Conservation (phyloP, 2,329 filamentous ascomycete species). For the Didymella keratinophila region DNA sequence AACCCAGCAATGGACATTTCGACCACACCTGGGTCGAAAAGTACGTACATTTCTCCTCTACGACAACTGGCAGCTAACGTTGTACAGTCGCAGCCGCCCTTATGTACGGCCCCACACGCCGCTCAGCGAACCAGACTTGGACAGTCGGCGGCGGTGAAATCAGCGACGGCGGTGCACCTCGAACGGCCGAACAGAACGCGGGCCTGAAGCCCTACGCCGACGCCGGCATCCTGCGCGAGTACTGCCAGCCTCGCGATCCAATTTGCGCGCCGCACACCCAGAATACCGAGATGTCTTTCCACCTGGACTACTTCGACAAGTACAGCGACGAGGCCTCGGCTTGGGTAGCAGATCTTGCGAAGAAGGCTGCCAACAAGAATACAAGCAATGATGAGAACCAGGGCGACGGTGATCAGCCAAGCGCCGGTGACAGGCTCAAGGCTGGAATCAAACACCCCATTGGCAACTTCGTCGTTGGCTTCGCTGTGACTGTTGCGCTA, state of each 20-base stretch:
- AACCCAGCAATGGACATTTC: slow-evolving; percentile 33
- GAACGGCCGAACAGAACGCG: slow-evolving; percentile 30
- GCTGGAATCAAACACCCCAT: slow-evolving; percentile 35
- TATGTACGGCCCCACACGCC: slow-evolving; percentile 35
- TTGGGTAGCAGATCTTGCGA: slow-evolving; percentile 34
- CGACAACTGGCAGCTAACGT: slow-evolving; percentile 15
- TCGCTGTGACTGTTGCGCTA: slow-evolving; percentile 26
- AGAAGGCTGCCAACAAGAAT: slow-evolving; percentile 25
- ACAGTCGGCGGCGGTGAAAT: slow-evolving; percentile 34
- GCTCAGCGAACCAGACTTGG: slow-evolving; percentile 35
- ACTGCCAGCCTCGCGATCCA: slow-evolving; percentile 68
- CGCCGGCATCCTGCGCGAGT: slow-evolving; percentile 64
- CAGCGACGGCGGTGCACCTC: slow-evolving; percentile 32
- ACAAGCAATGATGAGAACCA: slow-evolving; percentile 19
- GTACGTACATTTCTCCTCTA: slow-evolving; percentile 7
- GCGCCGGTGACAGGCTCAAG: slow-evolving; percentile 29
- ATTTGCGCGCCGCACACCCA: slow-evolving; percentile 64
- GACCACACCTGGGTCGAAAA: slow-evolving; percentile 33
- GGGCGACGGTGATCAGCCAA: slow-evolving; percentile 20
- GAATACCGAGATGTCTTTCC: slow-evolving; percentile 61
- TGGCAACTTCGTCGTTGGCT: slow-evolving; percentile 33
- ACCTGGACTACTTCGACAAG: slow-evolving; percentile 64
- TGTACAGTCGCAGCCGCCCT: slow-evolving; percentile 34
- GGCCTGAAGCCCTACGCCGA: slow-evolving; percentile 36
- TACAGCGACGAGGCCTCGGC: slow-evolving; percentile 34